A percentile compares a stretch with the other conserved stretches of the same genome.
These are phyloP conservation scores for Kluyveromyces starmeri DNA, from an alignment of 805 yeast genomes.

Conservation along the genomic window DNA sequence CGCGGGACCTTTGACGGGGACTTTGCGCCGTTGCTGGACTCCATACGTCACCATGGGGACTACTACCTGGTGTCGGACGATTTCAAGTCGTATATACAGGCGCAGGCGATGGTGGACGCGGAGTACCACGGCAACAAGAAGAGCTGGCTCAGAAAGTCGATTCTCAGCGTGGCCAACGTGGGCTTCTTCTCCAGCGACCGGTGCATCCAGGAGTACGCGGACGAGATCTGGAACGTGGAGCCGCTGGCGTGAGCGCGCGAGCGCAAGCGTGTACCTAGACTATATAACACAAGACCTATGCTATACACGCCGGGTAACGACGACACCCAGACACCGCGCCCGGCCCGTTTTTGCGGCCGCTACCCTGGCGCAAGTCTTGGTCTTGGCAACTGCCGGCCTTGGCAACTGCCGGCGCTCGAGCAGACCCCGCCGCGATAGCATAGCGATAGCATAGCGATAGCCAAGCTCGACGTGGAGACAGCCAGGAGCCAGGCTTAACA, in stretches of 20 bases:
- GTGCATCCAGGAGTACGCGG: slow-evolving; percentile 88
- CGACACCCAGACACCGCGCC: too few relatives aligned
- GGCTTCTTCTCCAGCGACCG: slow-evolving; percentile 90
- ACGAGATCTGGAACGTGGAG: slow-evolving; percentile 86
- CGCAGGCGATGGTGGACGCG: slow-evolving; percentile 68
- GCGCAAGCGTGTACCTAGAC: too few relatives aligned
- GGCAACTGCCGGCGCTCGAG: too few relatives aligned
- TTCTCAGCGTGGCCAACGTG: slow-evolving; percentile 78
- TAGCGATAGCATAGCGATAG: too few relatives aligned
- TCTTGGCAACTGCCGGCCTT: neutral
- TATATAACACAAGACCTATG: too few relatives aligned
- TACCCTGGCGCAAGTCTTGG: slow-evolving; percentile 3
- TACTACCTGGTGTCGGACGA: slow-evolving; percentile 83
- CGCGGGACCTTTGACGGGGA: slow-evolving; percentile 55
- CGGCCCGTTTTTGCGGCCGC: too few relatives aligned
- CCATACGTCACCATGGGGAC: slow-evolving; percentile 69
- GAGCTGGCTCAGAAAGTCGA: slow-evolving; percentile 69
- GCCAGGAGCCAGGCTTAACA: too few relatives aligned
- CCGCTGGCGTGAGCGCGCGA: slow-evolving; percentile 43
- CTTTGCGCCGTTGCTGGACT: slow-evolving; percentile 58
- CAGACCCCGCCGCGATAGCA: too few relatives aligned
- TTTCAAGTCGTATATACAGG: slow-evolving; percentile 76
- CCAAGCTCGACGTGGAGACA: too few relatives aligned
- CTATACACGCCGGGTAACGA: too few relatives aligned
- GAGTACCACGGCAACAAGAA: slow-evolving; percentile 55